Conservation (phyloP, 2,329 filamentous ascomycete genomes). For the Amesomyces nigricolor region DNA sequence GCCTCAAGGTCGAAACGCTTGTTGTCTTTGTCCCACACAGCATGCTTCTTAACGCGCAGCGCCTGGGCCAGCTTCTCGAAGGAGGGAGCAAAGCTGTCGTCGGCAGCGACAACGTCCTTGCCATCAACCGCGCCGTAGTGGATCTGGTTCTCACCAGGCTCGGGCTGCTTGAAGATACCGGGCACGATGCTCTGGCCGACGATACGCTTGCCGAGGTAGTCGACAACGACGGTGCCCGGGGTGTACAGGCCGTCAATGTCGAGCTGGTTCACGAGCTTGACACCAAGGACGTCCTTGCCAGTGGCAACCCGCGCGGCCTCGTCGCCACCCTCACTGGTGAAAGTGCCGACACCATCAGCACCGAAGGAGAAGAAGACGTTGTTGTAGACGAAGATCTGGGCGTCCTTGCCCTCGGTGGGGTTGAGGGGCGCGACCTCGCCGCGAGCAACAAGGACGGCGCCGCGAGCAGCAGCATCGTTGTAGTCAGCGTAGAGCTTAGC, state of each 20-base stretch:
- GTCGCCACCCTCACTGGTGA: slow-evolving; percentile 91
- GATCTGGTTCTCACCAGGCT: slow-evolving; percentile 96
- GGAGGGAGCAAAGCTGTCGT: slow-evolving; percentile 74
- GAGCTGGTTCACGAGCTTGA: slow-evolving; percentile 92
- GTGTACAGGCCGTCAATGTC: slow-evolving; percentile 94
- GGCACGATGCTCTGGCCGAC: slow-evolving; percentile 98
- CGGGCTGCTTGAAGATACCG: slow-evolving; percentile 97
- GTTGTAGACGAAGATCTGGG: slow-evolving; percentile 98
- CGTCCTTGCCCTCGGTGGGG: slow-evolving; percentile 85
- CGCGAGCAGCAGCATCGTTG: slow-evolving; percentile 87
- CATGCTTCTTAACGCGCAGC: slow-evolving; percentile 85
- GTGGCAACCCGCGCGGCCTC: slow-evolving; percentile 94
- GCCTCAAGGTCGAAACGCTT: slow-evolving; percentile 87
- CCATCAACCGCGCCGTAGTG: slow-evolving; percentile 98
- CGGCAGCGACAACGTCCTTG: slow-evolving; percentile 87
- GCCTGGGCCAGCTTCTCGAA: slow-evolving; percentile 90
- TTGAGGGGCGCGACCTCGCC: slow-evolving; percentile 92
- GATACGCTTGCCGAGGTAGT: slow-evolving; percentile 94
- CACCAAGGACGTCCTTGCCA: slow-evolving; percentile 91
- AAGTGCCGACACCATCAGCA: slow-evolving; percentile 94
- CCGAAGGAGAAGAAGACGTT: slow-evolving; percentile 99
- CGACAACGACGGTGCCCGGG: slow-evolving; percentile 90
- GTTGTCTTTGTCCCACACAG: slow-evolving; percentile 96
- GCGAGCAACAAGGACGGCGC: slow-evolving; percentile 84
- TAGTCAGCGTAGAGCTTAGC: slow-evolving; percentile 98